Conservation (phyloP, 2,329 filamentous ascomycete genomes). For the Cryphonectria parasitica region DNA sequence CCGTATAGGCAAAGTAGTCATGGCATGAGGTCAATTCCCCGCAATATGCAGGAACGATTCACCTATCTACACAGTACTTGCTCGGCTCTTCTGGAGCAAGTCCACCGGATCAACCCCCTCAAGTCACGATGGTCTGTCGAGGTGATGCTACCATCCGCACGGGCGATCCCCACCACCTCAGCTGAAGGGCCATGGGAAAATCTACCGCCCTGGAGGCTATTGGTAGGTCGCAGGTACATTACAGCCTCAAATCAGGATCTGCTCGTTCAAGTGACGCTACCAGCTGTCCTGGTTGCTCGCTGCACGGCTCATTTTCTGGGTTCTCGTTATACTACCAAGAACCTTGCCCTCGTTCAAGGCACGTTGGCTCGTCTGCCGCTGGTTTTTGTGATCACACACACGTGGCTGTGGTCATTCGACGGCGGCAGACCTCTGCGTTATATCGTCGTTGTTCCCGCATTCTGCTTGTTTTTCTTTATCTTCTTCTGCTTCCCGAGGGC, state of each 20-base stretch:
- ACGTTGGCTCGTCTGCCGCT: conserved; percentile 5
- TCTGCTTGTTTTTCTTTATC: too few relatives aligned
- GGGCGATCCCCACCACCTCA: conserved; percentile 8
- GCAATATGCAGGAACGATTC: neutral
- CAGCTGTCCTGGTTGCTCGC: neutral
- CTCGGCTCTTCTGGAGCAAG: neutral
- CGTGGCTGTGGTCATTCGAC: neutral
- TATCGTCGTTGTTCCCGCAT: neutral
- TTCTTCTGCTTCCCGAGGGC: neutral
- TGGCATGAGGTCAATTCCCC: neutral
- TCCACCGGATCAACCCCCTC: conserved; percentile 6
- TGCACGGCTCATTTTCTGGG: neutral
- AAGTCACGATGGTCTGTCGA: conserved; percentile 18
- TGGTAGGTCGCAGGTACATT: conserved; percentile 2
- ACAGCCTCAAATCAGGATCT: neutral
- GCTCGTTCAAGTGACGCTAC: conserved; percentile 16
- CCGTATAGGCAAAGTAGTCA: neutral
- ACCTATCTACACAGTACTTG: neutral
- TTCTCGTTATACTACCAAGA: neutral
- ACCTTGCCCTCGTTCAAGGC: conserved; percentile 6
- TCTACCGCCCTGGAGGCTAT: neutral
- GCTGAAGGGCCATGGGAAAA: neutral
- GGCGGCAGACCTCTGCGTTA: neutral
- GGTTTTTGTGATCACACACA: neutral
- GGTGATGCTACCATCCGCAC: conserved; percentile 10